Conservation (phyloP, 768 basidiomycete genomes). For the Infundibulicybe gibba region DNA sequence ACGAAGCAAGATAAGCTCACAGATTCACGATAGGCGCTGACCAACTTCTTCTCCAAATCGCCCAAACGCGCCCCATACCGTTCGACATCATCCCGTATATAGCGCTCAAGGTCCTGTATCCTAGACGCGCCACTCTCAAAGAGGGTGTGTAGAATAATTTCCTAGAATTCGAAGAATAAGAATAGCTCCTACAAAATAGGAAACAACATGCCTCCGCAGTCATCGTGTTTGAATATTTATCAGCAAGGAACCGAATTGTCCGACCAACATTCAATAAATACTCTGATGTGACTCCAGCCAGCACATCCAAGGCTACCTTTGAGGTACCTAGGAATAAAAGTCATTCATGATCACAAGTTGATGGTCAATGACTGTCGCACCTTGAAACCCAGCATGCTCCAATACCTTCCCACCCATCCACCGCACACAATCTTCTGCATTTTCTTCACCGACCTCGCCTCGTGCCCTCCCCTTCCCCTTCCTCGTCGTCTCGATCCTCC, state of each 20-base stretch:
- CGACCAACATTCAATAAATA: constrained; percentile 84
- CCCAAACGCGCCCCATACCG: constrained; percentile 71
- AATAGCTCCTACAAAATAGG: neutral
- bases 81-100: constrained; percentile 86
- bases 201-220: constrained; percentile 66
- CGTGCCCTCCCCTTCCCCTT: constrained; percentile 24
- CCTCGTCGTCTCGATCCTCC: constrained; percentile 29
- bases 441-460: constrained; percentile 57
- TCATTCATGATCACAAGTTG: neutral
- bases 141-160: constrained; percentile 89
- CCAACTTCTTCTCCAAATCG: constrained; percentile 86
- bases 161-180: constrained; percentile 42
- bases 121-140: constrained; percentile 85
- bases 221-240: constrained; percentile 80
- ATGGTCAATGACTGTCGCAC: constrained; percentile 34
- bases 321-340: constrained; percentile 55
- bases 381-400: constrained; percentile 92
- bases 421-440: constrained; percentile 58
- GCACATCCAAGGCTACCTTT: constrained; percentile 70
- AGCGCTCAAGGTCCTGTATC: constrained; percentile 77
- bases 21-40: constrained; percentile 77
- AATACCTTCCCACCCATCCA: constrained; percentile 77
- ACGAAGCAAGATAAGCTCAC: constrained; percentile 33
- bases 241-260: constrained; percentile 76
- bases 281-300: constrained; percentile 74